Base-by-base conservation (phyloP, 1,139 yeast genomes). In the Taiozyma onychis region DNA sequence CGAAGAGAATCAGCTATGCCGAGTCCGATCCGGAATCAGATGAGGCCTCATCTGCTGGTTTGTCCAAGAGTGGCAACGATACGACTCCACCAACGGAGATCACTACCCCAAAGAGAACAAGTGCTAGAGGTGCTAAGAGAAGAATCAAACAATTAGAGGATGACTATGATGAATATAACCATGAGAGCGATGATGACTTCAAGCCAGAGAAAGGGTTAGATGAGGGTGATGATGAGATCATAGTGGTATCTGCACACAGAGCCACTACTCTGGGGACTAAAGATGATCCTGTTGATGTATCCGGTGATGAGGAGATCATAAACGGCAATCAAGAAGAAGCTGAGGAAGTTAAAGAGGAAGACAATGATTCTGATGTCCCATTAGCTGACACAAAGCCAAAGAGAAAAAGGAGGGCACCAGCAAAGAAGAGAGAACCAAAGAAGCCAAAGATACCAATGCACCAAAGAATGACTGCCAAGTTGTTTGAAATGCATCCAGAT, bases 401-500 rank as follows among this genome's bases (percentile, higher is more conserved):
- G 41, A 51, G 56, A 43, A 57, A 51, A 51, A 56, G 54, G 44
- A 56, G 58, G 37, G 53, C 62, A 49, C 58, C 48, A 55, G 58
- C 55, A 43, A 57, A 49, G 41, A 59, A 53, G 51, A 53, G 56
- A 58, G 58, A 54, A 55, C 64, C 48, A 55, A 74, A 71, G 65
- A 77, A 78, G 56, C 83, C 83, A 3, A 85, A 84, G 62, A 70
- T 85, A 3, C 82, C 91, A 0, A 83, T 84, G 43, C 85, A 78
- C 66, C 80, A 84, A 45, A 70, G 91, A 49, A 75, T 80, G 58
- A 88, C 96, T 2, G 74, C 73, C 41, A 78, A 76, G 53, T 71
- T 93, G 30, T 86, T 76, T 61, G 85, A 80, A 44, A 73, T 80
- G 50, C 98, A 93, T 65, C 97, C 97, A 0, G 82, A 87, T 48